Base-by-base conservation (phyloP, 2,329 filamentous ascomycete genomes). In the Plectosphaerella plurivora region DNA sequence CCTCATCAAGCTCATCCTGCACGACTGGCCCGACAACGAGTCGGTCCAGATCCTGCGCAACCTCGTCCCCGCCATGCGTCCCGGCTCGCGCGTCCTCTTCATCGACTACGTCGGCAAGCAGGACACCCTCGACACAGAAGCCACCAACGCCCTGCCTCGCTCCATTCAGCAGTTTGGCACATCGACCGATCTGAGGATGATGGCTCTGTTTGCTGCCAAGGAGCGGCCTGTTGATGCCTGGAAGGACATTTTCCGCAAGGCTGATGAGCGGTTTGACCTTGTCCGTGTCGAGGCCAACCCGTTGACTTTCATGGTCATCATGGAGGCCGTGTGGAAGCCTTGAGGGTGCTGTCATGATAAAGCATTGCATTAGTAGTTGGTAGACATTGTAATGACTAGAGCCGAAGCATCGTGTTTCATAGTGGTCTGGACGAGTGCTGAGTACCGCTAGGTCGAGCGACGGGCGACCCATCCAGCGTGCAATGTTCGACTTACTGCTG, bases 1-100 rank as follows among this genome's bases (percentile, higher is more conserved):
- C 65, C 66, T 82, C 52, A 62, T 83, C 55, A 78, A 79, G 59
- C 65, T 74, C 53, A 78, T 82, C 51, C 67, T 83, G 15, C 79
- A 83, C 61, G 78, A 82, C 65, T 81, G 77, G 76, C 70, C 77
- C 0, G 77, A 81, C 51, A 64, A 67, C 22, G 68, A 76, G 47
- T 64, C 65, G 5, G 53, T 67, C 20, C 59, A 63, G 51, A 76
- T 79, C 47, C 63, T 74, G 41, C 68, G 65, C 41, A 68, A 66
- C 1, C 61, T 80, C 25, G 59, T 73, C 0, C 73, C 77, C 1
- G 68, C 72, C 28, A 57, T 81, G 55, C 69, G 74, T 55, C 66
- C 74, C 2, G 70, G 79, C 39, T 65, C 71, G 11, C 63, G 62
- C 20, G 62, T 74, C 3, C 55, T 74, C 14, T 55, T 73, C 25